phyloP scores from a whole-genome alignment of 805 yeast genomes.

The Saccharomycopsis vini region DNA sequence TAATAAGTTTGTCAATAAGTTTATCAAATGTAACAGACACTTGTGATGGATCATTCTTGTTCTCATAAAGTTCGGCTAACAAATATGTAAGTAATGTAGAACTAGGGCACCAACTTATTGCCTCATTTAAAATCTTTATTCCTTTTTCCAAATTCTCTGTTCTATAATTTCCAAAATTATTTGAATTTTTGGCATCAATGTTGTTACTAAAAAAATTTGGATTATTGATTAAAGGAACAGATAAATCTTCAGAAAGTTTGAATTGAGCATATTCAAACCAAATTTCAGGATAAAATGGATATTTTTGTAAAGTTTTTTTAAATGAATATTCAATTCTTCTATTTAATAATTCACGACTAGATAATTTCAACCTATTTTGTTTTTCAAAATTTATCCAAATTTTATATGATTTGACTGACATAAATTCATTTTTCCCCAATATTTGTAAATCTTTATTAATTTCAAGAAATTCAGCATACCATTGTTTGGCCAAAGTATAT shows the following conservation, averaged over 20 bases:
- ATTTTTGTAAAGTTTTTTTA: conserved; percentile 52
- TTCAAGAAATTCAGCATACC: conserved; percentile 61
- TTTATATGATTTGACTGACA: conserved; percentile 19
- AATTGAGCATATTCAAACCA: conserved; percentile 60
- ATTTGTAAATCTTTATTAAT: conserved; percentile 40
- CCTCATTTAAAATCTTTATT: conserved; percentile 42
- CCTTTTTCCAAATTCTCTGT: conserved; percentile 8
- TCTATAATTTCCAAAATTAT: conserved; percentile 3
- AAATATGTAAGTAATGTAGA: conserved; percentile 61
- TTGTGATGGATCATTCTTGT: conserved; percentile 39
- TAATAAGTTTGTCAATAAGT: conserved; percentile 39
- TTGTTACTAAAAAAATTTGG: not conserved
- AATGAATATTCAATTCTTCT: conserved; percentile 64
- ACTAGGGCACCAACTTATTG: conserved; percentile 55
- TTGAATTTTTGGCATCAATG: no score
- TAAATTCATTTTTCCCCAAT: conserved; percentile 22
- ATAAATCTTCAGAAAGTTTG: conserved; percentile 18
- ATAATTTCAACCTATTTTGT: conserved; percentile 55
- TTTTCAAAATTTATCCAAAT: conserved; percentile 77
- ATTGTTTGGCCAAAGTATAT: conserved; percentile 80
- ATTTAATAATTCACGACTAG: conserved; percentile 36
- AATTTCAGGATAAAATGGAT: conserved; percentile 59
- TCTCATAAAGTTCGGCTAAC: conserved; percentile 63
- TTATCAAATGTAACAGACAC: conserved; percentile 42
- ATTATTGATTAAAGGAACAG: not conserved